These are phyloP conservation scores for Eleusine indica DNA, from an alignment of 176 grass and related monocot species.

Conservation along the genomic window DNA sequence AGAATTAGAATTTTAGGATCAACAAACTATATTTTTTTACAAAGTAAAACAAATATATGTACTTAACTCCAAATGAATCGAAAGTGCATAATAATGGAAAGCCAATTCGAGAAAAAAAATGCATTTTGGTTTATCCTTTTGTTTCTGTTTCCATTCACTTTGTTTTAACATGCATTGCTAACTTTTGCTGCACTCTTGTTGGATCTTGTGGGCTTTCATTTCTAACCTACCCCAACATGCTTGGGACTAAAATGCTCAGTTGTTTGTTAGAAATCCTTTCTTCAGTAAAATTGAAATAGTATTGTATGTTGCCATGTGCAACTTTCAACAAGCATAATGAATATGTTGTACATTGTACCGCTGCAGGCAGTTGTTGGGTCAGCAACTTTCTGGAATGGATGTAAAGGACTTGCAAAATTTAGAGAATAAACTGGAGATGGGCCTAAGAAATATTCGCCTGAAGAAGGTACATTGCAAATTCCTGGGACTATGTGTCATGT, in stretches of 20 bases:
- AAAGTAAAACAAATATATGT: no score
- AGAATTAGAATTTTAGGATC: neutral
- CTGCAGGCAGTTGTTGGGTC: conserved; percentile 56
- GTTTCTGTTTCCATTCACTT: neutral
- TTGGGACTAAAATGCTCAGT: neutral
- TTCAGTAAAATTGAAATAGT: neutral
- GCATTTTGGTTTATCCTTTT: neutral
- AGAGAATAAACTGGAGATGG: conserved; percentile 51
- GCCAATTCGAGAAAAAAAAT: neutral
- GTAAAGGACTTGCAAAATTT: conserved; percentile 54
- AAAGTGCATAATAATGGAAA: neutral
- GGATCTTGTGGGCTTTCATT: neutral
- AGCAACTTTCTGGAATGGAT: conserved; percentile 59
- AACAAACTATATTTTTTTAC: neutral
- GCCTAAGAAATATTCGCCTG: conserved; percentile 43
- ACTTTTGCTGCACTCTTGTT: neutral
- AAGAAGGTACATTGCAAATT: conserved; percentile 38
- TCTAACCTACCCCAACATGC: neutral
- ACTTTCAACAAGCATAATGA: conserved; percentile 11
- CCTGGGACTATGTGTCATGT: neutral
- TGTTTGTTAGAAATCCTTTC: neutral
- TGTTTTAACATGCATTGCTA: neutral
- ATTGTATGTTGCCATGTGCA: neutral
- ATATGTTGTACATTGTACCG: neutral
- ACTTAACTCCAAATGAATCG: neutral